phyloP scores from a whole-genome alignment of 2,329 filamentous ascomycete species.

The Coniella vitis region DNA sequence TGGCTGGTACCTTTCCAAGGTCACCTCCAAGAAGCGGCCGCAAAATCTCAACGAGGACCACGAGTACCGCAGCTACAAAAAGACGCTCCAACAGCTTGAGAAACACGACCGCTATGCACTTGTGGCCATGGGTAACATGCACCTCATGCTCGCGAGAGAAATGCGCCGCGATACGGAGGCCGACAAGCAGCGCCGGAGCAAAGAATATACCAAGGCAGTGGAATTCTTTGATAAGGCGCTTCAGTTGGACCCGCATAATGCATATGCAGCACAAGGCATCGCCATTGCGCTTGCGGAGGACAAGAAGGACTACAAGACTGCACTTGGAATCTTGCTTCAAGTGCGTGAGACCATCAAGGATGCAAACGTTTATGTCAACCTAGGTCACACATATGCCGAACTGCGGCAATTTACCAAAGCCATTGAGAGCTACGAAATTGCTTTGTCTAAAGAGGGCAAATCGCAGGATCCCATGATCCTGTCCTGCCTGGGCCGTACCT shows the following conservation, averaged over 20 bases:
- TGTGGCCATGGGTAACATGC: slow-evolving; percentile 93
- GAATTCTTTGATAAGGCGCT: slow-evolving; percentile 98
- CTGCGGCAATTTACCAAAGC: slow-evolving; percentile 84
- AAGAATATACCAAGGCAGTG: slow-evolving; percentile 82
- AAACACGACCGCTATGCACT: slow-evolving; percentile 98
- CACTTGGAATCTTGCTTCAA: slow-evolving; percentile 82
- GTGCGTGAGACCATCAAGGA: slow-evolving; percentile 87
- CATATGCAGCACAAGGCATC: slow-evolving; percentile 91
- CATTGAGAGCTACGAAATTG: slow-evolving; percentile 90
- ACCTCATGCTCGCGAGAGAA: slow-evolving; percentile 79
- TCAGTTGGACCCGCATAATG: slow-evolving; percentile 89
- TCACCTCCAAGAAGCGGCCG: slow-evolving; percentile 70
- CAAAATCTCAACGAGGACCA: slow-evolving; percentile 79
- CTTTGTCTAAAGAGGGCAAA: slow-evolving; percentile 70
- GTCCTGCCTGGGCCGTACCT: slow-evolving; percentile 80
- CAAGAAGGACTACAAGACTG: slow-evolving; percentile 78
- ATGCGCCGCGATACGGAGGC: slow-evolving; percentile 87
- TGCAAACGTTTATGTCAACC: slow-evolving; percentile 80
- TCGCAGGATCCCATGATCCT: slow-evolving; percentile 69
- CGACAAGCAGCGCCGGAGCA: slow-evolving; percentile 84
- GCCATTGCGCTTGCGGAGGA: slow-evolving; percentile 93
- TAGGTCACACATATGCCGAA: slow-evolving; percentile 89
- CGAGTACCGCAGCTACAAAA: slow-evolving; percentile 92
- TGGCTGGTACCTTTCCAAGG: slow-evolving; percentile 88
- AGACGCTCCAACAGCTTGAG: slow-evolving; percentile 87